Evolutionary conservation across 805 yeast species (phyloP).

Genomic region (Pichia heedii): DNA sequence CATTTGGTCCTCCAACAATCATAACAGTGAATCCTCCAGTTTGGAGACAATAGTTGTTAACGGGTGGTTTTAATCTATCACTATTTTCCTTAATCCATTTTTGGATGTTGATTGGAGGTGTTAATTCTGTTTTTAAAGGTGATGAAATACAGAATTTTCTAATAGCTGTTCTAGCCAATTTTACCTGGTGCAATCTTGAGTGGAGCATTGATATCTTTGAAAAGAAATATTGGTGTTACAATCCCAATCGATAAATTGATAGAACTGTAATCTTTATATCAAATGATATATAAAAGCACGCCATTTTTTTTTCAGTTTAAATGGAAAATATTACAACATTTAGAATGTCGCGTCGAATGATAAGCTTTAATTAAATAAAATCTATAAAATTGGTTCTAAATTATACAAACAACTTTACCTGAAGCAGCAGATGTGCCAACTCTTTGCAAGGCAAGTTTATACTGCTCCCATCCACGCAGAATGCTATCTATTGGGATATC

Average conservation of each 20-base stretch:
- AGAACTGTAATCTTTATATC: too few species aligned
- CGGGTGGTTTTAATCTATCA: conserved; percentile 80
- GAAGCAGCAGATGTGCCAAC: conserved; percentile 40
- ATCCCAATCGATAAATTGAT: too few species aligned
- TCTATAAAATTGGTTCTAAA: not conserved
- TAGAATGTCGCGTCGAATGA: too few species aligned
- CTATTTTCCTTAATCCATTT: conserved; percentile 76
- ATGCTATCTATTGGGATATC: conserved; percentile 47
- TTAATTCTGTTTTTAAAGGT: conserved; percentile 31
- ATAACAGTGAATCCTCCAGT: conserved; percentile 89
- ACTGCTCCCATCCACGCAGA: conserved; percentile 38
- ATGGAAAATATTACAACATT: too few species aligned
- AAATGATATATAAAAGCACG: too few species aligned
- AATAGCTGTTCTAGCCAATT: conserved; percentile 29
- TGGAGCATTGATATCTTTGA: too few species aligned
- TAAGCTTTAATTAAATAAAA: too few species aligned
- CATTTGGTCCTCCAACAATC: conserved; percentile 96
- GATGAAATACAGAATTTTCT: not conserved
- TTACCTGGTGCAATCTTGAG: conserved; percentile 71
- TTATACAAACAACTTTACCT: conserved; percentile 51
- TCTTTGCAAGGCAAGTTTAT: conserved; percentile 39
- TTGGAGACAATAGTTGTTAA: conserved; percentile 82
- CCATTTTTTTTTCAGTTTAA: too few species aligned
- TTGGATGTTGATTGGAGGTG: conserved; percentile 66
- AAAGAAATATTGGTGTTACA: too few species aligned